These are phyloP conservation scores for Chimonanthus salicifolius DNA, from an alignment of 164 flowering plant species.

Conservation along the genomic window DNA sequence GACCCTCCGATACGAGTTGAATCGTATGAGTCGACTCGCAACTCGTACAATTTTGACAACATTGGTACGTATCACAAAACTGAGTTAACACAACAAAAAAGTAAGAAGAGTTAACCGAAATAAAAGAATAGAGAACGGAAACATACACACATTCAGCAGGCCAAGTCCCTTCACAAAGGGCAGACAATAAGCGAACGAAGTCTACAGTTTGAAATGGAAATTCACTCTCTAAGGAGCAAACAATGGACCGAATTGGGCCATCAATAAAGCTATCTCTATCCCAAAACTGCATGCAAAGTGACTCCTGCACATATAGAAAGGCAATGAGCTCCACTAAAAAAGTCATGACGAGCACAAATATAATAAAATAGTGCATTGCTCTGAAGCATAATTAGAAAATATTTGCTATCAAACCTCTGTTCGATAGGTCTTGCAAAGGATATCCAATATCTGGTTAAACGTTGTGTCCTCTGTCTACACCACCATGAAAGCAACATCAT, in stretches of 20 bases:
- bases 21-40: no score
- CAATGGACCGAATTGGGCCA: constrained; percentile 88
- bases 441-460: constrained; percentile 56
- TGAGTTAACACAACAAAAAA: neutral
- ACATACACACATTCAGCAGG: constrained; percentile 94
- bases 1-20: no score
- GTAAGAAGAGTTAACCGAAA: neutral
- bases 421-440: constrained; percentile 67
- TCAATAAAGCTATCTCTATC: constrained; percentile 81
- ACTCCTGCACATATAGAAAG: constrained; percentile 51
- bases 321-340: neutral
- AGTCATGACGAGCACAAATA: neutral
- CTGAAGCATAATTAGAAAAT: constrained; percentile 9
- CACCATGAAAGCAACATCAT: constrained; percentile 9
- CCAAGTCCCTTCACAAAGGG: constrained; percentile 92
- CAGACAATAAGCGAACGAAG: constrained; percentile 64
- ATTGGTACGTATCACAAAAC: neutral
- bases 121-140: neutral
- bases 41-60: no score
- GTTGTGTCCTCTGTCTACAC: constrained; percentile 73
- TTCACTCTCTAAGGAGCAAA: constrained; percentile 72
- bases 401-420: constrained; percentile 67
- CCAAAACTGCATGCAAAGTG: constrained; percentile 94
- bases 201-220: constrained; percentile 67
- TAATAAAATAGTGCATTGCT: constrained; percentile 2